Conservation (phyloP, 768 basidiomycete species). For the Pleurotus giganteus region DNA sequence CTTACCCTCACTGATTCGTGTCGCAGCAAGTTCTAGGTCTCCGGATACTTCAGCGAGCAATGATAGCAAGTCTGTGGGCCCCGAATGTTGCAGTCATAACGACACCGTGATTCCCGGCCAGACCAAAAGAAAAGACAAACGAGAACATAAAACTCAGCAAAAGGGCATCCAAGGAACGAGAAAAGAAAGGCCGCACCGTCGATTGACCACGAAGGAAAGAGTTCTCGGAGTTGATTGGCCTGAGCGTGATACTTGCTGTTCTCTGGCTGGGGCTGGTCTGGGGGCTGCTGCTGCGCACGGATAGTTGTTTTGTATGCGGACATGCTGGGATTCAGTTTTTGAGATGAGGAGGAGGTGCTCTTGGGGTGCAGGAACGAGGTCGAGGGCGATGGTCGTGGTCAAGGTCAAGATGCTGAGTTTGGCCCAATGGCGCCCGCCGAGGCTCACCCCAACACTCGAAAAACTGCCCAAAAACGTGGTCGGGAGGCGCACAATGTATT, state of each 20-base stretch:
- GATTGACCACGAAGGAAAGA: conserved; percentile 66
- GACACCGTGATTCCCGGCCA: neutral
- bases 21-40: conserved; percentile 66
- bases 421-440: neutral
- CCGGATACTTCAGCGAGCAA: conserved; percentile 67
- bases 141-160: conserved; percentile 24
- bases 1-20: conserved; percentile 75
- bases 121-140: conserved; percentile 9
- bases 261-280: conserved; percentile 28
- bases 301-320: conserved; percentile 53
- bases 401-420: neutral
- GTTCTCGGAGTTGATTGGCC: conserved; percentile 63
- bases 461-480: neutral
- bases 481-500: too few relatives aligned
- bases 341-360: neutral
- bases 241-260: conserved; percentile 49
- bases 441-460: neutral
- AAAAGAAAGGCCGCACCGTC: conserved; percentile 48
- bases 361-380: neutral
- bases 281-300: conserved; percentile 35
- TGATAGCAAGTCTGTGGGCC: conserved; percentile 58
- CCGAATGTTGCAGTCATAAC: neutral
- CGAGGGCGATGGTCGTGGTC: neutral
- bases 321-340: conserved; percentile 26
- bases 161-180: conserved; percentile 19